Evolutionary conservation across 2,329 filamentous ascomycete species (phyloP), one percentile per base, ranked within the genome.

Genomic region (Capronia coronata): DNA sequence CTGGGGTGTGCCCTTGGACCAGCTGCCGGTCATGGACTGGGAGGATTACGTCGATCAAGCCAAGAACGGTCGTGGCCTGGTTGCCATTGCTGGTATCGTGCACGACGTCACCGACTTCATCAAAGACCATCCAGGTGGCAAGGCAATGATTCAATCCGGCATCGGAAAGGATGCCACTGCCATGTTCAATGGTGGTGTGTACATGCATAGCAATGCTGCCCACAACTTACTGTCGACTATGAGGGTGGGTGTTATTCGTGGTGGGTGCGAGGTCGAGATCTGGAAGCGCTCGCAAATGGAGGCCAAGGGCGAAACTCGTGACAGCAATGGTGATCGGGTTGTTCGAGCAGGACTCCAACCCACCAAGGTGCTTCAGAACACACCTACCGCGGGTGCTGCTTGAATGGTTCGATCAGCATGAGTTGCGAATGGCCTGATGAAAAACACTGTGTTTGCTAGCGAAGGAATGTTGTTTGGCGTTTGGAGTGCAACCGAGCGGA

Each of bases 181-280:
- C 61, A 87, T 90, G 71, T 94, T 94, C 79, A 94, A 94, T 69
- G 87, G 87, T 58, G 87, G 87, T 71, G 85, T 94, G 55, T 94
- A 94, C 74, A 79, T 84, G 67, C 87, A 94, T 75, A 88, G 84
- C 67, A 94, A 94, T 71, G 87, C 86, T 48, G 87, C 87, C 29
- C 87, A 94, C 76, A 94, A 94, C 72, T 71, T 93, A 54, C 77
- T 94, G 56, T 89, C 85, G 6, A 93, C 86, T 59, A 93, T 93
- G 86, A 79, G 87, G 60, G 83, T 93, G 11, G 87, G 86, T 68
- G 87, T 94, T 42, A 84, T 94, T 57, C 85, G 86, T 45, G 87
- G 87, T 57, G 87, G 87, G 37, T 88, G 86, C 66, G 87, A 93
- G 68, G 87, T 94, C 22, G 87, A 94, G 76, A 89, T 93, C 70